Conservation (phyloP, 768 basidiomycete genomes). For the Mrakia blollopis region DNA sequence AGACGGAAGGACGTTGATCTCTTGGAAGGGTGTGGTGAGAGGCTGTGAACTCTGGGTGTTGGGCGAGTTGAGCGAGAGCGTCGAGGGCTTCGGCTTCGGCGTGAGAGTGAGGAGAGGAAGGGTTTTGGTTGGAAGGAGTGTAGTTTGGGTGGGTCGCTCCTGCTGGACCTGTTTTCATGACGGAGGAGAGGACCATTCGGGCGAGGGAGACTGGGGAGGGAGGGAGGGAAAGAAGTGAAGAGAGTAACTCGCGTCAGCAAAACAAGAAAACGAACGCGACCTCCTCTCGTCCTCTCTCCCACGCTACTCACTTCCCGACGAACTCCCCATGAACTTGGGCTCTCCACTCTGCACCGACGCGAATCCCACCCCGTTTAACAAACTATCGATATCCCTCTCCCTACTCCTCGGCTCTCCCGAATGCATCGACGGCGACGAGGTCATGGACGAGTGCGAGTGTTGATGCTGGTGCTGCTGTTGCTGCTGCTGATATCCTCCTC, state of each 20-base stretch:
- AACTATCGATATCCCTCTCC: slow-evolving; percentile 27
- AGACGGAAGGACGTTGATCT: slow-evolving; percentile 9
- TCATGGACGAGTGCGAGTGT: slow-evolving; percentile 12
- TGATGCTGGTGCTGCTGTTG: background rate
- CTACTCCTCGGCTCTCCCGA: slow-evolving; percentile 15
- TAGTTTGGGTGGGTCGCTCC: slow-evolving; percentile 34
- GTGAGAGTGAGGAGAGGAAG: slow-evolving; percentile 22
- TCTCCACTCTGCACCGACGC: slow-evolving; percentile 26
- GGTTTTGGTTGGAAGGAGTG: slow-evolving; percentile 13
- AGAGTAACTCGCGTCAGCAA: background rate
- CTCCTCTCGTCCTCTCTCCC: background rate
- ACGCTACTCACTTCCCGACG: slow-evolving; percentile 27
- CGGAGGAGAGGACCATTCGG: slow-evolving; percentile 32
- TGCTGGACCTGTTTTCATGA: slow-evolving; percentile 33
- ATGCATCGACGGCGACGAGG: slow-evolving; percentile 6
- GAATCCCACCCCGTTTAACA: slow-evolving; percentile 30
- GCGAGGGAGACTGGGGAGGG: slow-evolving; percentile 28
- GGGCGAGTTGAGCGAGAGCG: slow-evolving; percentile 32
- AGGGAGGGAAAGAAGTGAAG: background rate
- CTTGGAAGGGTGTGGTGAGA: slow-evolving; percentile 2
- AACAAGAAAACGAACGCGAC: too few species aligned
- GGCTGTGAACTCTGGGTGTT: slow-evolving; percentile 31
- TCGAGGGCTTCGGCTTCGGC: slow-evolving; percentile 32
- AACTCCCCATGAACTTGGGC: slow-evolving; percentile 29
- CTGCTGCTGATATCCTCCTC: background rate